Evolutionary conservation across 1,139 yeast species (phyloP).

Genomic region (Lodderomyces oxycetoniae): DNA sequence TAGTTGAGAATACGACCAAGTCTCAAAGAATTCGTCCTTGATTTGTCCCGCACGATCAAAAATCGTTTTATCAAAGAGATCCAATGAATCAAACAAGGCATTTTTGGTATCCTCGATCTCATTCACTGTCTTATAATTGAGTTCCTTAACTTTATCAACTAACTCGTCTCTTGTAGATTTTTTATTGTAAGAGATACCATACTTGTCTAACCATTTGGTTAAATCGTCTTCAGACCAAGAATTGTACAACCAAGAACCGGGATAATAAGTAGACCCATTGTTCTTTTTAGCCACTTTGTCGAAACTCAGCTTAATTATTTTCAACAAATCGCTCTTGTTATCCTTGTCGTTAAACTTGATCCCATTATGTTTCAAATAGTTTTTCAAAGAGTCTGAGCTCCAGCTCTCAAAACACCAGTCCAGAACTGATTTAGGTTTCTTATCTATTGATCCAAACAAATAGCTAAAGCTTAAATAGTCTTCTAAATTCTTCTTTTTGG

Average conservation of each 20-base stretch:
- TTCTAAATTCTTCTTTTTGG: constrained; percentile 14
- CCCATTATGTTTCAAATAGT: constrained; percentile 31
- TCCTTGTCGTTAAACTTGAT: constrained; percentile 20
- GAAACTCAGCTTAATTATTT: constrained; percentile 34
- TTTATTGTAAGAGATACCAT: constrained; percentile 39
- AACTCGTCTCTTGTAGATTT: constrained; percentile 35
- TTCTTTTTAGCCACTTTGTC: constrained; percentile 29
- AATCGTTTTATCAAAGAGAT: constrained; percentile 26
- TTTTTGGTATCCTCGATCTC: constrained; percentile 32
- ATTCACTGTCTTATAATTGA: constrained; percentile 36
- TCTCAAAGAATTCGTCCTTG: constrained; percentile 42
- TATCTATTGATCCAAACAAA: constrained; percentile 10
- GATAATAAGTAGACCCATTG: constrained; percentile 41
- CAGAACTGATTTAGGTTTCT: constrained; percentile 7
- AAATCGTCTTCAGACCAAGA: constrained; percentile 43
- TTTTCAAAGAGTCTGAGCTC: constrained; percentile 33
- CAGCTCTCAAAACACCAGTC: constrained; percentile 50
- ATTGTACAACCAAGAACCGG: constrained; percentile 48
- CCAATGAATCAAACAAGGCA: constrained; percentile 35
- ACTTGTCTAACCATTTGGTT: constrained; percentile 43
- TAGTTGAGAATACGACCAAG: constrained; percentile 30
- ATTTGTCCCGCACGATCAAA: constrained; percentile 39
- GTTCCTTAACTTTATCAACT: constrained; percentile 37
- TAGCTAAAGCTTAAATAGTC: constrained; percentile 15
- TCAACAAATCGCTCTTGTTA: constrained; percentile 32